Evolutionary conservation across 305 asterid species (phyloP), one percentile per base, ranked within the genome.

Genomic region (Rubia peregrina): DNA sequence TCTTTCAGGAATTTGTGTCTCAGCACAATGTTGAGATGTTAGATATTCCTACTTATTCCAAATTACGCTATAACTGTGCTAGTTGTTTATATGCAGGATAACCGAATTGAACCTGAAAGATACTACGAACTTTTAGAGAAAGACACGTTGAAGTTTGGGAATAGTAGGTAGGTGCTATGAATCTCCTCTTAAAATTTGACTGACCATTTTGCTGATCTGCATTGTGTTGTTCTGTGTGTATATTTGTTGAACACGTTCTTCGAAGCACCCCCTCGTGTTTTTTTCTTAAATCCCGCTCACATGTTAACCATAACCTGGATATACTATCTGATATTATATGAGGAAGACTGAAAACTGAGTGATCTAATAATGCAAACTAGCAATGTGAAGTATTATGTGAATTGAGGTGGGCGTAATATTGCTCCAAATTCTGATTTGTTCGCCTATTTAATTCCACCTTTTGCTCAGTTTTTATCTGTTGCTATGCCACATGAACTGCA

Each of bases 91-190:
- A 41, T 82, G 76, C 88, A 92, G 98, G 92, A 86, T n/a, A 71
- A 78, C 67, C 77, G 82, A 65, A 80, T 92, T 62, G 98, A 92
- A 78, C 80, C 97, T 40, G 89, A 90, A 81, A 81, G 95, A 71
- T 92, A 90, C 78, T 90, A 92, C 74, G 97, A 90, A 76, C 90
- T 92, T 30, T 70, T 86, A 43, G 99, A 95, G 62, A 90, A 87
- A 73, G 99, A 95, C 76, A 95, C 97, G 12, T 76, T 95, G 21
- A 91, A 90, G 84, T 95, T 95, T 71, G 99, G 99, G 69, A 95
- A 95, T 75, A 95, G 99, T 85, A 95, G 98, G 98, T 89, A 80
- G 41, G 83, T 46, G 49, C 65, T 7, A 14, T 51, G 59, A 49
- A 17, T 51, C 59, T 51, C 59, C 17, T 4, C 6, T 69, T 61